These are phyloP conservation scores for Thamnidium elegans DNA, from an alignment of 192 early-diverging fungal species.

Conservation along the genomic window DNA sequence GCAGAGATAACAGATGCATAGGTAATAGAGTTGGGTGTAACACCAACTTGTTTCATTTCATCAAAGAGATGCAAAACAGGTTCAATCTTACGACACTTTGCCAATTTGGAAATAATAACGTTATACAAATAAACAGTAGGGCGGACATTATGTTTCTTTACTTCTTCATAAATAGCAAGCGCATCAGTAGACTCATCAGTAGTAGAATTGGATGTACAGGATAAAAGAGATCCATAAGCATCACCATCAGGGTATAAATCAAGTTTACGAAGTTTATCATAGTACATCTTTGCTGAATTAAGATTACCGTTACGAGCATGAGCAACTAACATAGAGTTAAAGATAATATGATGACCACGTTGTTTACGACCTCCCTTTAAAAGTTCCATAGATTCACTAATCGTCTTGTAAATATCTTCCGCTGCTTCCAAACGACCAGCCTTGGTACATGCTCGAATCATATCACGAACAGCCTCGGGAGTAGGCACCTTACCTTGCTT, in stretches of 20 bases:
- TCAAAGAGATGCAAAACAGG: slow-evolving; percentile 46
- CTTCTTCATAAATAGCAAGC: slow-evolving; percentile 50
- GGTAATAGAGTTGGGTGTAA: slow-evolving; percentile 53
- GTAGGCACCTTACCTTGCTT: slow-evolving; percentile 23
- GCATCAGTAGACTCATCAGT: slow-evolving; percentile 49
- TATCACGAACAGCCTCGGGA: slow-evolving; percentile 33
- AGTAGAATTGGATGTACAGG: slow-evolving; percentile 39
- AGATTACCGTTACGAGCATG: slow-evolving; percentile 46
- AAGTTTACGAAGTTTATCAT: slow-evolving; percentile 29
- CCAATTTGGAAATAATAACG: slow-evolving; percentile 55
- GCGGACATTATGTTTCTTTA: slow-evolving; percentile 46
- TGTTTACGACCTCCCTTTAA: slow-evolving; percentile 7
- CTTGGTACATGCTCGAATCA: slow-evolving; percentile 31
- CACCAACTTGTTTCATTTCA: slow-evolving; percentile 49
- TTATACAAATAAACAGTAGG: slow-evolving; percentile 58
- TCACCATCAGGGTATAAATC: slow-evolving; percentile 40
- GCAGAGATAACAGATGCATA: slow-evolving; percentile 58
- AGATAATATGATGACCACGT: slow-evolving; percentile 9
- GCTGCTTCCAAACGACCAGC: slow-evolving; percentile 15
- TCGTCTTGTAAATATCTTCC: slow-evolving; percentile 16
- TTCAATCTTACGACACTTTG: slow-evolving; percentile 52
- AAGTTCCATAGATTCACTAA: not conserved
- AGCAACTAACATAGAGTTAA: slow-evolving; percentile 45
- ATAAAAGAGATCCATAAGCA: slow-evolving; percentile 49
- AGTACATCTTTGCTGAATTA: slow-evolving; percentile 42